Percentiles rank a stretch among this genome's conserved stretches.
Evolutionary conservation across 805 yeast species (phyloP).

Genomic region (Ogataea methanolica): DNA sequence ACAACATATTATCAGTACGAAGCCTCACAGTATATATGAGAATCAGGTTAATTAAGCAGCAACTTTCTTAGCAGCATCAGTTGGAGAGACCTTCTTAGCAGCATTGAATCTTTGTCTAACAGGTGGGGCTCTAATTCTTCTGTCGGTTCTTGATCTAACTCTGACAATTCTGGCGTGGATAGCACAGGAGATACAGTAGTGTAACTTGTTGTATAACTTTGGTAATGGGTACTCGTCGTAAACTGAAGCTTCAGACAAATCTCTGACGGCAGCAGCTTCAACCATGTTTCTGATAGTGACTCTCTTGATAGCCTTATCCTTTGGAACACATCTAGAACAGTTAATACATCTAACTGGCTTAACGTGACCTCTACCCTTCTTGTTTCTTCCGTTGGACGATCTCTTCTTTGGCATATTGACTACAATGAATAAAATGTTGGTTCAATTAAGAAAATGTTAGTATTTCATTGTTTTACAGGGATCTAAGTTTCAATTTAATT

Average conservation of each 20-base stretch:
- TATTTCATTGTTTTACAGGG: background rate
- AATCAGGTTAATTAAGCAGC: conserved; percentile 18
- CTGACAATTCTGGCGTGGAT: conserved; percentile 99
- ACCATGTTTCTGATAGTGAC: conserved; percentile 99
- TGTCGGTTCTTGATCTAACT: conserved; percentile 98
- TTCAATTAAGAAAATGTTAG: background rate
- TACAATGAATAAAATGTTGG: conserved; percentile 2
- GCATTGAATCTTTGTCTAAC: conserved; percentile 97
- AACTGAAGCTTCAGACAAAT: conserved; percentile 98
- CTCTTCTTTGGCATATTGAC: conserved; percentile 99
- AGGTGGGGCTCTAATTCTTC: conserved; percentile 99
- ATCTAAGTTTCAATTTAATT: too few relatives aligned
- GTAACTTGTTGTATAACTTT: conserved; percentile 98
- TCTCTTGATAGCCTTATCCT: conserved; percentile 99
- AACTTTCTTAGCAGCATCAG: conserved; percentile 96
- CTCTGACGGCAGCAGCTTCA: conserved; percentile 99
- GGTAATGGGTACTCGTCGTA: conserved; percentile 99
- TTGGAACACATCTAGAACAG: conserved; percentile 99
- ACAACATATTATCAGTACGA: background rate
- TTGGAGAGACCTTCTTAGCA: conserved; percentile 94
- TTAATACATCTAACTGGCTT: conserved; percentile 99
- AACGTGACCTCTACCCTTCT: conserved; percentile 99
- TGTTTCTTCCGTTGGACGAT: conserved; percentile 99
- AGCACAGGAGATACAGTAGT: conserved; percentile 99
- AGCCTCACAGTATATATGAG: background rate